Evolutionary conservation across 2,329 filamentous ascomycete species (phyloP), one percentile per base, ranked within the genome.

Genomic region (Ceratocystis colombiana): DNA sequence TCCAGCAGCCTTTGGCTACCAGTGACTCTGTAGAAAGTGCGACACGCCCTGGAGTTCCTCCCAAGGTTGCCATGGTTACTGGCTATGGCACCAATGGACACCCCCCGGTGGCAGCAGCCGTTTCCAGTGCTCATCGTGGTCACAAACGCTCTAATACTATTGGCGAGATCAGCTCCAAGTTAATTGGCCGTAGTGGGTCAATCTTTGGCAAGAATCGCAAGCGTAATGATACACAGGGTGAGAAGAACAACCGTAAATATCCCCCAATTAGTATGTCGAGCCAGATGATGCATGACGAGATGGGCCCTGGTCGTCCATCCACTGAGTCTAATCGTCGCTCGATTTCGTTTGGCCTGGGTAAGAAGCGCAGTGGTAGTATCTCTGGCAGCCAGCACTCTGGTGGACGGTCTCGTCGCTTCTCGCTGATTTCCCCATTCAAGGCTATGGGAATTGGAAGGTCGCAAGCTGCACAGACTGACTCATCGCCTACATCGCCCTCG

Each of bases 221-320:
- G 74, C 78, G 80, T 68, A 72, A 77, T 7, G 82, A 80, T 66
- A 71, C 73, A 65, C 73, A 73, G 64, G 70, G 67, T 48, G 70
- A 70, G 64, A 69, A 65, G 73, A 70, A 72, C 75, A 86, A 86
- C 69, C 86, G 84, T 73, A 87, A 83, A 69, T 95, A 96, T 72
- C 93, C 93, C 66, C 93, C 93, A 3, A 88, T 93, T 61, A 96
- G 91, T 77, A 95, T 96, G 90, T 84, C 88, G 69, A 87, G 88
- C 53, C 64, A 67, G 17, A 69, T 67, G 68, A 10, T 64, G 17
- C 59, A 68, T 20, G 65, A 69, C 69, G 79, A 84, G 1, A 84
- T 88, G 75, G 79, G 82, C 64, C 75, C 80, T 12, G 71, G 71
- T 0, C 80, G 88, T 61, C 79, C 80, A 50, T 92, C 88, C 0